Conservation (phyloP, 2,329 filamentous ascomycete genomes). For the Eutypa lata region DNA sequence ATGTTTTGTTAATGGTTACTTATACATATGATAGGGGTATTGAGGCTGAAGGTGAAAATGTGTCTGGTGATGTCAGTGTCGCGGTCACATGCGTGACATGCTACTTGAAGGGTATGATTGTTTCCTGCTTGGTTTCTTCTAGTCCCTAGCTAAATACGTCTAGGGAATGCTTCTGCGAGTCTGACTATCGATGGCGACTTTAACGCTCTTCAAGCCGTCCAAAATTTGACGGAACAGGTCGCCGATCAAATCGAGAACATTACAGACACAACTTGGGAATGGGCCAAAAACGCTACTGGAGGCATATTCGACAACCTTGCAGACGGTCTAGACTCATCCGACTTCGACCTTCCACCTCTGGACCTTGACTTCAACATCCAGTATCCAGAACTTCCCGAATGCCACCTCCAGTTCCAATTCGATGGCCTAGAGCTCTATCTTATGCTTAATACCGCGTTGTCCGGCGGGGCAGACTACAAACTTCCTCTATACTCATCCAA, state of each 20-base stretch:
- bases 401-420: slow-evolving; percentile 43
- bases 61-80: slow-evolving; percentile 24
- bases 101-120: slow-evolving; percentile 43
- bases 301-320: slow-evolving; percentile 21
- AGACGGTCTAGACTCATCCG: slow-evolving; percentile 25
- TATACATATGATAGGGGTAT: not conserved
- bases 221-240: slow-evolving; percentile 32
- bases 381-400: slow-evolving; percentile 40
- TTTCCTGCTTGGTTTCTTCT: not conserved
- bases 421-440: slow-evolving; percentile 52
- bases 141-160: no score
- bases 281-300: slow-evolving; percentile 19
- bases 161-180: slow-evolving; percentile 32
- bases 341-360: slow-evolving; percentile 33
- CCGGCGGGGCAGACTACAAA: slow-evolving; percentile 40
- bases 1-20: not conserved
- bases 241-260: slow-evolving; percentile 30
- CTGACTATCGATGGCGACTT: slow-evolving; percentile 40
- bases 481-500: slow-evolving; percentile 47
- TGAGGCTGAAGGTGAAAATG: slow-evolving; percentile 13
- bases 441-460: slow-evolving; percentile 40
- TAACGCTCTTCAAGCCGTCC: slow-evolving; percentile 32
- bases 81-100: slow-evolving; percentile 46
- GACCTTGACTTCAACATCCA: slow-evolving; percentile 43
- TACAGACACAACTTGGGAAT: slow-evolving; percentile 24